Base-by-base conservation (phyloP, 2,329 filamentous ascomycete genomes). In the Proliferodiscus dingleyae region DNA sequence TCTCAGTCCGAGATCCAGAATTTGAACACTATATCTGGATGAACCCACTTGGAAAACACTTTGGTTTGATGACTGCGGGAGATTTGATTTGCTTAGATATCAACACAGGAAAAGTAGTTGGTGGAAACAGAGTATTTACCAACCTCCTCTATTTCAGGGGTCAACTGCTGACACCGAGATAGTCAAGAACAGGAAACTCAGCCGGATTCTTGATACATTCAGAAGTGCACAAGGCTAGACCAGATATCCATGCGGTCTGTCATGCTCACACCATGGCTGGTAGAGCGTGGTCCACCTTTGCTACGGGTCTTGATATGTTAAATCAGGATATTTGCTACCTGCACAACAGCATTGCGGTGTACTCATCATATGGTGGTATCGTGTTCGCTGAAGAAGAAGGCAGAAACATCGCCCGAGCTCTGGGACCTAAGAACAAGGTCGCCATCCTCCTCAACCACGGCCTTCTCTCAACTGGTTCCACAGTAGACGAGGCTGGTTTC, bases 401-500 rank as follows among this genome's bases (percentile, higher is more conserved):
- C 1, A 66, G 73, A 54, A 70, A 74, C 33, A 79, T 89, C 51
- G 83, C 83, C 2, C 68, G 67, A 9, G 76, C 82, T 0, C 68
- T 89, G 1, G 83, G 83, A 0, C 63, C 69, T 1, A 76, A 77
- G 54, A 84, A 61, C 38, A 63, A 63, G 40, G 83, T 73, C 1
- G 72, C 79, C 51, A 80, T 88, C 37, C 66, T 88, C 41, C 71
- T 82, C 53, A 89, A 88, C 61, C 85, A 89, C 64, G 85, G 85
- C 0, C 66, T 89, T 28, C 64, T 89, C 41, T 86, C 82, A 0
- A 83, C 87, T 0, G 85, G 85, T 3, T 58, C 64, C 5, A 89
- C 85, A 0, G 84, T 89, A 2, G 85, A 89, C 59, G 85, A 89
- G 64, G 85, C 85, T 1, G 80, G 80, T 0, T 89, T 82, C 62